These are phyloP conservation scores for Quercus berberidifolia DNA, from an alignment of 306 rosid species.

Conservation along the genomic window DNA sequence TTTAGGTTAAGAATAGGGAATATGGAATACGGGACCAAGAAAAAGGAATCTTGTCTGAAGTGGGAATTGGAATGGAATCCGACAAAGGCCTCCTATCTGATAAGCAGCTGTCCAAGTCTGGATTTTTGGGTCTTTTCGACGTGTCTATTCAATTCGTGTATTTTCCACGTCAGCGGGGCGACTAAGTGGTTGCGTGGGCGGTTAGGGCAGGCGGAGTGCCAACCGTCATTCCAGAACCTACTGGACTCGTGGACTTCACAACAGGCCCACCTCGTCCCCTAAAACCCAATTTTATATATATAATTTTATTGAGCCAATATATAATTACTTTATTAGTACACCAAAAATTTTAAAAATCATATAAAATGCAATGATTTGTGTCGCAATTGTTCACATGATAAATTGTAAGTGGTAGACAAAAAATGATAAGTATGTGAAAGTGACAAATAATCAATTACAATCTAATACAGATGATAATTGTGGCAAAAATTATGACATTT, in stretches of 20 bases:
- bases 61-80: conserved; percentile 7
- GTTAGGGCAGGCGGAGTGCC: conserved; percentile 28
- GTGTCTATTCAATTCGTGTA: not conserved
- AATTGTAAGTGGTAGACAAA: rapidly evolving
- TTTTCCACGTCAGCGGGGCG: conserved; percentile 13
- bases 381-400: rapidly evolving
- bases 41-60: conserved; percentile 1
- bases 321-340: no score
- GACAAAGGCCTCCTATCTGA: not conserved
- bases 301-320: no score
- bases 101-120: not conserved
- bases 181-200: conserved; percentile 12
- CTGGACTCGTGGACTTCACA: no score
- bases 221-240: conserved; percentile 20
- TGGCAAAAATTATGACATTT: rapidly evolving
- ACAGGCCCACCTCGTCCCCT: no score
- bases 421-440: rapidly evolving
- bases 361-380: no score
- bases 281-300: no score
- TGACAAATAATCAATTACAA: no score
- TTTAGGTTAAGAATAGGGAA: not conserved
- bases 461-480: no score
- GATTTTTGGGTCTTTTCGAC: not conserved
- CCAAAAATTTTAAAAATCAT: no score
- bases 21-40: not conserved